Evolutionary conservation across 768 basidiomycete genomes (phyloP).

Genomic region (Russula sp.): DNA sequence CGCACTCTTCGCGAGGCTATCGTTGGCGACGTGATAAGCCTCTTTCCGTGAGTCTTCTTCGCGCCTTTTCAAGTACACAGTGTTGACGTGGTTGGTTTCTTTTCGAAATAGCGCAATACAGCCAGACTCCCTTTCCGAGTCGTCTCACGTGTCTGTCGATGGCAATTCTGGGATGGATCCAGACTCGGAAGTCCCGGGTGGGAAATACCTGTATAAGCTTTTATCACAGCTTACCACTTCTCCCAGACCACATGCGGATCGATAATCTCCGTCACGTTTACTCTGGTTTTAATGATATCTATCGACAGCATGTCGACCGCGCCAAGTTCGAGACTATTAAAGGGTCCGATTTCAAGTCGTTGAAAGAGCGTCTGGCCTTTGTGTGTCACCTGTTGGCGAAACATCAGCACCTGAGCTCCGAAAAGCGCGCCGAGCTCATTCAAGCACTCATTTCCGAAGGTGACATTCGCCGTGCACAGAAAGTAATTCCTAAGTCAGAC

Average conservation of each 20-base stretch:
- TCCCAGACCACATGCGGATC: not conserved
- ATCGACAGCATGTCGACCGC: not conserved
- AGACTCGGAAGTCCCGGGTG: not conserved
- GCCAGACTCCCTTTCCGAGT: not conserved
- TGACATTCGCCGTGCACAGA: not conserved
- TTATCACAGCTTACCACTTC: not conserved
- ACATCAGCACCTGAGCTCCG: not conserved
- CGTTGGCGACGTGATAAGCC: not conserved
- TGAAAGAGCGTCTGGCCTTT: not conserved
- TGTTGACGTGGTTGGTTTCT: not conserved
- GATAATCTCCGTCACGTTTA: not conserved
- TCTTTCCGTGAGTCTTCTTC: slow-evolving; percentile 5
- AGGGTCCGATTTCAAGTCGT: not conserved
- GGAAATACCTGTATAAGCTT: not conserved
- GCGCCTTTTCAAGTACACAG: too few relatives aligned
- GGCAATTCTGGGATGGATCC: not conserved
- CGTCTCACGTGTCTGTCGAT: too few relatives aligned
- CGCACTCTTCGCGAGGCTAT: not conserved
- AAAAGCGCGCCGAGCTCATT: not conserved
- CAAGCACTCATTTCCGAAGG: not conserved
- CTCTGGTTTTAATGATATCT: not conserved
- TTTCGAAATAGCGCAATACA: not conserved
- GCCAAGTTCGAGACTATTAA: not conserved
- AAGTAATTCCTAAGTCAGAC: not conserved
- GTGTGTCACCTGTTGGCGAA: not conserved